These are phyloP conservation scores for Puccinia triticina DNA, from an alignment of 1,284 basidiomycete genomes.

Conservation along the genomic window DNA sequence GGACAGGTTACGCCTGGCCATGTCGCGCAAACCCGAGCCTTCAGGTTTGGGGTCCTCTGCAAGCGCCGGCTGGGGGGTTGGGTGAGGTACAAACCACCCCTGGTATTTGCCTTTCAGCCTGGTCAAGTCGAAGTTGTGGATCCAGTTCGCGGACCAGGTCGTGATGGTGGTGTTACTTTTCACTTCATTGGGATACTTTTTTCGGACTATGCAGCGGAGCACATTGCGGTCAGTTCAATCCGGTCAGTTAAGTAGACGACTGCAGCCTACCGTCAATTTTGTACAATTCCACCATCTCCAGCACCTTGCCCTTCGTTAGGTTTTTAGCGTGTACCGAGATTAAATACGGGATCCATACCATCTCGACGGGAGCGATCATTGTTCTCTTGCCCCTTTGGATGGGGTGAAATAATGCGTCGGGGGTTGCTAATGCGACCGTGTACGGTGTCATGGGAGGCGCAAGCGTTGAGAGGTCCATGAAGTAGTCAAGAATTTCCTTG, in stretches of 20 bases:
- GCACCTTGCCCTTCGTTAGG: slow-evolving; percentile 20
- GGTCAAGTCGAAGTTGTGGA: slow-evolving; percentile 5
- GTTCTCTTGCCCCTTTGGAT: slow-evolving; percentile 37
- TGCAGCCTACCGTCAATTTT: slow-evolving; percentile 42
- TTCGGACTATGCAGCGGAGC: slow-evolving; percentile 23
- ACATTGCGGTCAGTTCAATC: neutral
- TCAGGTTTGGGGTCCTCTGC: neutral
- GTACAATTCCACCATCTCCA: slow-evolving; percentile 45
- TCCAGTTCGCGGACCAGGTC: slow-evolving; percentile 37
- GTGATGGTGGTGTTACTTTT: slow-evolving; percentile 31
- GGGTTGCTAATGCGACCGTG: slow-evolving; percentile 25
- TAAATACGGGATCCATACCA: slow-evolving; percentile 50
- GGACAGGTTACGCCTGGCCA: slow-evolving; percentile 1
- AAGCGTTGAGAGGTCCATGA: slow-evolving; percentile 44
- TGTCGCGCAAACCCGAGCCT: slow-evolving; percentile 14
- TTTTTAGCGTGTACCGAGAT: slow-evolving; percentile 28
- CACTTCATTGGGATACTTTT: slow-evolving; percentile 38
- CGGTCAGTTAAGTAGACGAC: neutral
- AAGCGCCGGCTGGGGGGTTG: neutral
- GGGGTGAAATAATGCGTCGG: slow-evolving; percentile 34
- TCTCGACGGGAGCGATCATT: slow-evolving; percentile 46
- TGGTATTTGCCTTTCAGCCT: slow-evolving; percentile 43
- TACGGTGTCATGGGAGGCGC: slow-evolving; percentile 44
- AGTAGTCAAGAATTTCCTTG: slow-evolving; percentile 19
- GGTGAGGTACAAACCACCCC: slow-evolving; percentile 36